A percentile compares a stretch with the other conserved stretches of the same genome.
These are phyloP conservation scores for Hyphopichia burtonii DNA, from an alignment of 1,139 yeast species.

Conservation along the genomic window DNA sequence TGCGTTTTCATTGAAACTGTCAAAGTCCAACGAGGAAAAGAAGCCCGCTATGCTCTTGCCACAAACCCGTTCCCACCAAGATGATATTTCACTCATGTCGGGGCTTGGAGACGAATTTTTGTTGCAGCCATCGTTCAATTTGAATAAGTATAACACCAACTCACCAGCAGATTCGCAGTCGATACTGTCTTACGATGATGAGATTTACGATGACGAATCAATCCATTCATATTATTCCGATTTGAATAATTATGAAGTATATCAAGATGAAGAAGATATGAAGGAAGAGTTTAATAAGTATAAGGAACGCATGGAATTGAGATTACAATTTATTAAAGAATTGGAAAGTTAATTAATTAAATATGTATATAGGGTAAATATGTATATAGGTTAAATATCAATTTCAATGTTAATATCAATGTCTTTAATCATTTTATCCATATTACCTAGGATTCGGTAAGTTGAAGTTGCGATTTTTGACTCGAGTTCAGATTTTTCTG, in stretches of 20 bases:
- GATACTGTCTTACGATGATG: constrained; percentile 6
- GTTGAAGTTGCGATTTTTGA: constrained; percentile 41
- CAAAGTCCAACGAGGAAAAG: constrained; percentile 12
- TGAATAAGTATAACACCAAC: constrained; percentile 7
- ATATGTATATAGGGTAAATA: neutral
- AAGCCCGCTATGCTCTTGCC: no score
- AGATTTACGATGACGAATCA: constrained; percentile 12
- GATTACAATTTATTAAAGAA: constrained; percentile 40
- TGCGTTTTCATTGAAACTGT: constrained; percentile 14
- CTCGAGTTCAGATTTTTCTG: constrained; percentile 39
- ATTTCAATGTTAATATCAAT: constrained; percentile 36
- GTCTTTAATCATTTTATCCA: constrained; percentile 39
- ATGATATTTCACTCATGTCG: constrained; percentile 2
- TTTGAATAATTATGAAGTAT: constrained; percentile 10
- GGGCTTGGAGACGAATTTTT: constrained; percentile 11
- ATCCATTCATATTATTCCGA: constrained; percentile 14
- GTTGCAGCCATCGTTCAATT: constrained; percentile 10
- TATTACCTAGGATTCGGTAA: constrained; percentile 44
- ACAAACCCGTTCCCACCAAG: no score
- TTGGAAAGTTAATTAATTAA: constrained; percentile 12
- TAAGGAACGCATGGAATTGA: constrained; percentile 36
- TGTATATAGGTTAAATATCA: constrained; percentile 5
- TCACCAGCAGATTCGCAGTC: neutral
- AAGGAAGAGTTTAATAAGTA: constrained; percentile 23
- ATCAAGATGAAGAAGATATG: constrained; percentile 10